Evolutionary conservation across 805 yeast species (phyloP).

Genomic region (Pichia heedii): DNA sequence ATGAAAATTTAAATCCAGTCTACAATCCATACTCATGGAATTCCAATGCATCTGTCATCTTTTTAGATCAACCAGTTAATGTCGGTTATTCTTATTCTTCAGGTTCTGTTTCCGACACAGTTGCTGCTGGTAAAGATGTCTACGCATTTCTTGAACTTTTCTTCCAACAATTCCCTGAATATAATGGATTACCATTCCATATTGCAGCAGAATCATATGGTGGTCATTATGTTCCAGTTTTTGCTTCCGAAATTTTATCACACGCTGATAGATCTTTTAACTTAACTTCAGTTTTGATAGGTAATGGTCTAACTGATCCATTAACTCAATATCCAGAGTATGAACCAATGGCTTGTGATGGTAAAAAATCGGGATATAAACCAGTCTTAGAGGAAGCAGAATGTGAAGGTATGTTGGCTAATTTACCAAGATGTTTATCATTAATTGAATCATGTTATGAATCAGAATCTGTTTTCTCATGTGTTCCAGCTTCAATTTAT

Average conservation of each 20-base stretch:
- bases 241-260: constrained; percentile 46
- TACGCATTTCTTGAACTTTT: constrained; percentile 76
- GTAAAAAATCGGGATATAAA: constrained; percentile 61
- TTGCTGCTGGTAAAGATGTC: constrained; percentile 82
- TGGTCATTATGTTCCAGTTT: constrained; percentile 74
- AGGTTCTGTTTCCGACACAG: constrained; percentile 52
- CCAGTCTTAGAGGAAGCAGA: constrained; percentile 62
- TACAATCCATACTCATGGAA: constrained; percentile 88
- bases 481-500: constrained; percentile 57
- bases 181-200: constrained; percentile 50
- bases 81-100: constrained; percentile 86
- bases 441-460: constrained; percentile 60
- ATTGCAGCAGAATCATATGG: constrained; percentile 82
- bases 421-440: constrained; percentile 56
- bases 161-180: constrained; percentile 76
- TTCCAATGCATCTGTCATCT: constrained; percentile 79
- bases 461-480: constrained; percentile 44
- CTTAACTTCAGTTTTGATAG: constrained; percentile 74
- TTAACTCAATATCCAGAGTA: constrained; percentile 68
- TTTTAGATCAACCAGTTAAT: constrained; percentile 88
- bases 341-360: constrained; percentile 93
- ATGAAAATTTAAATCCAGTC: constrained; percentile 54
- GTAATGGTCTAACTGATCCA: constrained; percentile 89
- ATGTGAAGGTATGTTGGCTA: constrained; percentile 54
- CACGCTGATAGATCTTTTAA: constrained; percentile 51